Evolutionary conservation across 345 rosid genomes (phyloP), one percentile per base, ranked within the genome.

Genomic region (Euphorbia tirucalli): DNA sequence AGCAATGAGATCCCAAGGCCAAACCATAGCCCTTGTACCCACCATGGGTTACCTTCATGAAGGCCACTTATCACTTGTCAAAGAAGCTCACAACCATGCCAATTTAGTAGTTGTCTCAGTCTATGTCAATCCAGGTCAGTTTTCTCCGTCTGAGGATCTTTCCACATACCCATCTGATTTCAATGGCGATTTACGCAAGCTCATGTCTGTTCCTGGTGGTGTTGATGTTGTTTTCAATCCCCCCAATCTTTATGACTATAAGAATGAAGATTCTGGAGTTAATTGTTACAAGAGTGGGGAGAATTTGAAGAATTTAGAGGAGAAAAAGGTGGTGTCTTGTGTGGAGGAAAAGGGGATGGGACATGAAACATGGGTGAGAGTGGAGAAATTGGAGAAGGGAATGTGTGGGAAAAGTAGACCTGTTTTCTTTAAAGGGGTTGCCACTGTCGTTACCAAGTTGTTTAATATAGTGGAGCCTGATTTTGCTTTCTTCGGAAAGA

Each of bases 81-180:
- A 81, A 59, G 80, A 90, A 73, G 92, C 97, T 59, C 86, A 64
- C 31, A 71, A 48, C 15, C 89, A 60, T 66, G 37, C 86, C 65
- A 75, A 87, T 74, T 65, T 85, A 78, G 78, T 83, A 19, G 98
- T 92, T 48, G 91, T 94, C 48, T 90, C 97, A 62, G 85, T 92
- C 71, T 92, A 90, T 72, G 93, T 94, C 43, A 94, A 94, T 79
- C 98, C 98, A 59, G 98, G 98, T 73, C 98, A 94, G 78, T 92
- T 94, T 72, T 75, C 98, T n/a, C 96, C 96, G 49, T 74, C 86
- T 0, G 97, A 94, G 75, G 97, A 92, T 68, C 89, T 94, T 28
- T 87, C 97, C 35, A 85, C 95, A 1, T 92, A 94, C 92, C 97
- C 97, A 11, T 92, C 95, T 69, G 96, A 92, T 83, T 89, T 92